These are phyloP conservation scores for Mallotus repandus DNA, from an alignment of 441 rosid genomes.

Conservation along the genomic window DNA sequence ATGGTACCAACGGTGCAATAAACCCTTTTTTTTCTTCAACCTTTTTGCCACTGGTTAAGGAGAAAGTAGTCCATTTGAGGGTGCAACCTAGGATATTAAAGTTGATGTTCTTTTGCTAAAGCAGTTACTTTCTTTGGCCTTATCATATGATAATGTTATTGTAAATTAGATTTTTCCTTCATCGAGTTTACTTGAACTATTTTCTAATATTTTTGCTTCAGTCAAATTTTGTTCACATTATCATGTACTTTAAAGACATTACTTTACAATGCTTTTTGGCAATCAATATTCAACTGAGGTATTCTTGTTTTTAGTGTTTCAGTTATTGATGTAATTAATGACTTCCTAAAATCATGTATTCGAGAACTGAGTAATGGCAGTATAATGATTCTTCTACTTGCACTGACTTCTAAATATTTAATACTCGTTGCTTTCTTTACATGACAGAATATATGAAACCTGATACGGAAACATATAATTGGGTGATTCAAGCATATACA, in stretches of 20 bases:
- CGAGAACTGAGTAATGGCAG: background rate
- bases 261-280: background rate
- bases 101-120: background rate
- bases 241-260: background rate
- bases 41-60: no score
- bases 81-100: background rate
- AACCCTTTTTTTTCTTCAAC: background rate
- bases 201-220: background rate
- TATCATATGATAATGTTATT: background rate
- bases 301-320: background rate
- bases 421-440: constrained; percentile 26
- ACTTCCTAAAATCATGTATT: background rate
- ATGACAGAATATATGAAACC: constrained; percentile 86
- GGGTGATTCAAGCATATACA: constrained; percentile 97
- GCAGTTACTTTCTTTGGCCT: background rate
- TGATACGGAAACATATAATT: constrained; percentile 89
- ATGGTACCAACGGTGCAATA: no score
- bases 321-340: background rate
- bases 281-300: background rate
- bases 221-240: background rate
- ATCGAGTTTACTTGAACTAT: background rate
- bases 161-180: background rate
- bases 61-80: background rate
- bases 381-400: constrained; percentile 11
- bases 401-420: background rate